A percentile compares a stretch with the other conserved stretches of the same genome.
Evolutionary conservation across 2,329 filamentous ascomycete species (phyloP).

Genomic region (Fusarium sp.): DNA sequence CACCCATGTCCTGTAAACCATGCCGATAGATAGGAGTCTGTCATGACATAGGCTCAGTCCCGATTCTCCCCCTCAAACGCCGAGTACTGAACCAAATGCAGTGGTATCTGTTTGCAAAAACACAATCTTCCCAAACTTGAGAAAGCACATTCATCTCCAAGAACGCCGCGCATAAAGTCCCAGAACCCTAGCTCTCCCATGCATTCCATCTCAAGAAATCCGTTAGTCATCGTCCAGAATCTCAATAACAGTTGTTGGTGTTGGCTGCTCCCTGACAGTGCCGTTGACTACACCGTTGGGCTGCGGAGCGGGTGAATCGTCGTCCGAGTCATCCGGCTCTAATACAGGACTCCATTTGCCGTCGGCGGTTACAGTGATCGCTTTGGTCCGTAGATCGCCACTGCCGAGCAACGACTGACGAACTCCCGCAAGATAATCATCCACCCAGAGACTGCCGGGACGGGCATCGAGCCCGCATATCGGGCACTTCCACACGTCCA

Average conservation of each 20-base stretch:
- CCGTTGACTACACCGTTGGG: conserved; percentile 1
- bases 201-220: background rate
- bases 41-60: background rate
- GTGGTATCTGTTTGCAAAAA: conserved; percentile 43
- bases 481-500: conserved; percentile 89
- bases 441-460: conserved; percentile 78
- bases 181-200: background rate
- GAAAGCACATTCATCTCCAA: conserved; percentile 26
- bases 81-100: conserved; percentile 22
- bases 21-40: background rate
- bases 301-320: conserved; percentile 41
- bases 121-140: conserved; percentile 24
- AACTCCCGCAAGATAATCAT: conserved; percentile 80
- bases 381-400: conserved; percentile 48
- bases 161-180: conserved; percentile 24
- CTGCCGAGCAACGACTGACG: conserved; percentile 63
- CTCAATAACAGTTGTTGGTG: conserved; percentile 47
- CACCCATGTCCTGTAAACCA: background rate
- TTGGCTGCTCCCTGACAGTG: conserved; percentile 18
- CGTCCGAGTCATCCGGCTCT: conserved; percentile 52
- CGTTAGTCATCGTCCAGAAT: conserved; percentile 49
- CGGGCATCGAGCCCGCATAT: conserved; percentile 85
- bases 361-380: conserved; percentile 50
- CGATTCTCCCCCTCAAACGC: conserved; percentile 29
- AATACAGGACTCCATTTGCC: conserved; percentile 55